These are phyloP conservation scores for Oxyria digyna DNA, from an alignment of 148 eudicot genomes.

Conservation along the genomic window DNA sequence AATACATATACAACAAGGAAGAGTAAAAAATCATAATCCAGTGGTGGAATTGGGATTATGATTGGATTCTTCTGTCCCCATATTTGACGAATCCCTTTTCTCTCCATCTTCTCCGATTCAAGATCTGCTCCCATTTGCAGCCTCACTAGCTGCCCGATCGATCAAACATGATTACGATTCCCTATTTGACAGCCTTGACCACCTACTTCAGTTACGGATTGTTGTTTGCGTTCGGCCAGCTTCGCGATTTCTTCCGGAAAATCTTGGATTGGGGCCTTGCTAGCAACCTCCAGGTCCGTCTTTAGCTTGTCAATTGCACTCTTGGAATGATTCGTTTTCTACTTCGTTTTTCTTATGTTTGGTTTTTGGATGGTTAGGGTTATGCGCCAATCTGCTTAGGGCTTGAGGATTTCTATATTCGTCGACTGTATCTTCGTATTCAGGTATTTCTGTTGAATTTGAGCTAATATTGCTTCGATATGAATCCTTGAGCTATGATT, in stretches of 20 bases:
- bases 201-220: constrained; percentile 86
- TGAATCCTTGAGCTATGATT: background rate
- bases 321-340: background rate
- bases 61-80: constrained; percentile 12
- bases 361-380: constrained; percentile 33
- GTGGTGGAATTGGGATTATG: constrained; percentile 16
- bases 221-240: constrained; percentile 74
- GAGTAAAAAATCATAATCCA: background rate
- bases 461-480: background rate
- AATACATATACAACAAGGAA: background rate
- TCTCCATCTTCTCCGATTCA: constrained; percentile 3
- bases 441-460: constrained; percentile 40
- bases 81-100: background rate
- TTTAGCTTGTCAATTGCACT: background rate
- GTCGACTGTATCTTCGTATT: constrained; percentile 70
- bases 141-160: background rate
- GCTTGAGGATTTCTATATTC: constrained; percentile 76
- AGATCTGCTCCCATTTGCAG: constrained; percentile 1
- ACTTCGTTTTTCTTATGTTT: background rate
- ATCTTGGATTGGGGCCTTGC: constrained; percentile 60
- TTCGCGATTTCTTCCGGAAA: constrained; percentile 71
- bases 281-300: constrained; percentile 55
- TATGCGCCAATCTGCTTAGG: constrained; percentile 96
- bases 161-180: constrained; percentile 69
- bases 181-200: constrained; percentile 81